Percentiles rank a stretch among this genome's conserved stretches.
phyloP scores from a whole-genome alignment of 495 filamentous ascomycete species.

The Penicillium antarcticum region DNA sequence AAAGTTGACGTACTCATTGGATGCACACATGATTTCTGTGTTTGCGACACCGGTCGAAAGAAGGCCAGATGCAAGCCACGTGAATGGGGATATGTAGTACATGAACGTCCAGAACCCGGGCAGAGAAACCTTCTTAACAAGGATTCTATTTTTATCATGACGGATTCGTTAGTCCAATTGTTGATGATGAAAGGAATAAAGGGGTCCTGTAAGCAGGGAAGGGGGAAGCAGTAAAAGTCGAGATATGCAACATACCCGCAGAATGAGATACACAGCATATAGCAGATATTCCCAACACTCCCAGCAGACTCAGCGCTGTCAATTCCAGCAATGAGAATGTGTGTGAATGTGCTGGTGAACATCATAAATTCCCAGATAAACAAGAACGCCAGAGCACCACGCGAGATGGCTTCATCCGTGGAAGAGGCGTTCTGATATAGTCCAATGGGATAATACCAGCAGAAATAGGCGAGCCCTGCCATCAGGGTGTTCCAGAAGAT shows the following conservation, averaged over 20 bases:
- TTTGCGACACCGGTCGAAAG: constrained; percentile 37
- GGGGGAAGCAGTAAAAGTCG: not conserved
- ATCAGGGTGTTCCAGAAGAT: constrained; percentile 22
- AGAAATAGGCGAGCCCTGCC: constrained; percentile 52
- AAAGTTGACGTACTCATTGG: constrained; percentile 51
- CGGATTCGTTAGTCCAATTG: no score
- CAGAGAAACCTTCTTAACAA: constrained; percentile 21
- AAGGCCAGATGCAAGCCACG: constrained; percentile 47
- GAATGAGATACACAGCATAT: not conserved
- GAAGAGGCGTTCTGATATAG: constrained; percentile 41
- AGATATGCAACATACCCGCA: not conserved
- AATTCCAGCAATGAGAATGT: constrained; percentile 52
- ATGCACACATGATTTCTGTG: constrained; percentile 31
- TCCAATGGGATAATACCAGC: constrained; percentile 62
- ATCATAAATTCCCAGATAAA: constrained; percentile 45
- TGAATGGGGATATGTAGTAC: constrained; percentile 45
- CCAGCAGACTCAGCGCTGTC: constrained; percentile 37
- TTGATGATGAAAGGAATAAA: no score
- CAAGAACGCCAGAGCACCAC: constrained; percentile 49
- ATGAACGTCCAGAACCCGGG: constrained; percentile 72
- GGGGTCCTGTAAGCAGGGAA: no score
- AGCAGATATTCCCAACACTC: not conserved
- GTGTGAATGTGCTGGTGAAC: constrained; percentile 49
- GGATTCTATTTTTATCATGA: not conserved
- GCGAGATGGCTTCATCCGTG: constrained; percentile 33